Conservation (phyloP, 805 yeast genomes). For the Metschnikowia cerradonensis region DNA sequence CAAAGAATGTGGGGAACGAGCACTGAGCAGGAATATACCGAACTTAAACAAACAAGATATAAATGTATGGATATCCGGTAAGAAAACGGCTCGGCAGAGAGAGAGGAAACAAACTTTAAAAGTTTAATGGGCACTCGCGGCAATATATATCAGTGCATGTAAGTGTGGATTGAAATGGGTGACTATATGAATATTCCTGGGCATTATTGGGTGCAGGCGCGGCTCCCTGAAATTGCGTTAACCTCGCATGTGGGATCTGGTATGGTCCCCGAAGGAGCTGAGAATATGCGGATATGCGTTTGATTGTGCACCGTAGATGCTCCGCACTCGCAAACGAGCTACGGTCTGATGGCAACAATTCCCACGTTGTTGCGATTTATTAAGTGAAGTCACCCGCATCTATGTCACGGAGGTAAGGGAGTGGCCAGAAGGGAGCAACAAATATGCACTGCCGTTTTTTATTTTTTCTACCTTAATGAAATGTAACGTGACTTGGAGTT, state of each 20-base stretch:
- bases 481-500: neutral
- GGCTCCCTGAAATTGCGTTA: neutral
- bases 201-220: constrained; percentile 3
- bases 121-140: neutral
- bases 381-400: neutral
- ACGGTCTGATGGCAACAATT: neutral
- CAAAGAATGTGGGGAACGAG: constrained; percentile 1
- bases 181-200: constrained; percentile 4
- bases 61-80: neutral
- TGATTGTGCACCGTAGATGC: neutral
- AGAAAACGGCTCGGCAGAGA: neutral
- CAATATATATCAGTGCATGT: neutral
- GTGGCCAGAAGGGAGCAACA: neutral
- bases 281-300: neutral
- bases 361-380: neutral
- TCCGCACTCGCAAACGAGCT: neutral
- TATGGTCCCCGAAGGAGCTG: neutral
- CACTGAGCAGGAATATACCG: neutral
- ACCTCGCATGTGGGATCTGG: neutral
- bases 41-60: neutral
- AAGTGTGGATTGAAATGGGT: constrained; percentile 1
- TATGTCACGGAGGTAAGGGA: neutral
- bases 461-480: no score
- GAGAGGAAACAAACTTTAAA: neutral
- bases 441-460: no score